Conservation (phyloP, 2,329 filamentous ascomycete species). For the Aureobasidium vineae region DNA sequence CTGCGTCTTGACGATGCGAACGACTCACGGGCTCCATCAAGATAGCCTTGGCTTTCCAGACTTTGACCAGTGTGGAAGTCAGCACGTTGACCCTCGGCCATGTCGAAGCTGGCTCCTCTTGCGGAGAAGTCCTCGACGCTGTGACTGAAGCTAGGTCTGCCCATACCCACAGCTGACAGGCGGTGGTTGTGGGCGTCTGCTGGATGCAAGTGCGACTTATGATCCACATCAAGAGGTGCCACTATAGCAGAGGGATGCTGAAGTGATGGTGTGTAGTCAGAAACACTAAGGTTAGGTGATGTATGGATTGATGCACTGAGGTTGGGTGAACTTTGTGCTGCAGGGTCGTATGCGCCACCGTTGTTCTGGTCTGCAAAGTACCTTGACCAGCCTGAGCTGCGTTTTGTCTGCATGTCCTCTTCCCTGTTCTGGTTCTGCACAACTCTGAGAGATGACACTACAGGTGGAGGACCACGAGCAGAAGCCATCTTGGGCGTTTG, state of each 20-base stretch:
- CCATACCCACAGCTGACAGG: conserved; percentile 65
- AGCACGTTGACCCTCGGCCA: conserved; percentile 34
- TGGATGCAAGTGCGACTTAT: conserved; percentile 48
- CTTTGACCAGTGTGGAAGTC: conserved; percentile 32
- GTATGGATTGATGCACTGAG: neutral
- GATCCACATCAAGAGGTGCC: conserved; percentile 63
- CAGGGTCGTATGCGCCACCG: conserved; percentile 37
- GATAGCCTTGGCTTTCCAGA: conserved; percentile 34
- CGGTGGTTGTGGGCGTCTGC: conserved; percentile 43
- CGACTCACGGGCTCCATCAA: conserved; percentile 36
- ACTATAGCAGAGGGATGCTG: conserved; percentile 57
- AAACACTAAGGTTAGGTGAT: conserved; percentile 37
- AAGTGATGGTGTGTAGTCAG: conserved; percentile 44
- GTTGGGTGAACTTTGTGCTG: conserved; percentile 37
- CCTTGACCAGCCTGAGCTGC: conserved; percentile 54
- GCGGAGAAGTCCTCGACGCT: conserved; percentile 47
- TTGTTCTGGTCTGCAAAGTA: conserved; percentile 41
- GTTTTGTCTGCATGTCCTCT: conserved; percentile 47
- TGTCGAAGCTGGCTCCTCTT: conserved; percentile 36
- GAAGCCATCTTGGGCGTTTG: neutral
- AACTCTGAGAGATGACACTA: neutral
- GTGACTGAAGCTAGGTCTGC: conserved; percentile 67
- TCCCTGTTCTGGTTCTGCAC: conserved; percentile 38
- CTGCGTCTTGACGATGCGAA: conserved; percentile 29
- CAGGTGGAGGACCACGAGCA: conserved; percentile 41